phyloP scores from a whole-genome alignment of 139 green algal genomes.

The Chlorella sp. region DNA sequence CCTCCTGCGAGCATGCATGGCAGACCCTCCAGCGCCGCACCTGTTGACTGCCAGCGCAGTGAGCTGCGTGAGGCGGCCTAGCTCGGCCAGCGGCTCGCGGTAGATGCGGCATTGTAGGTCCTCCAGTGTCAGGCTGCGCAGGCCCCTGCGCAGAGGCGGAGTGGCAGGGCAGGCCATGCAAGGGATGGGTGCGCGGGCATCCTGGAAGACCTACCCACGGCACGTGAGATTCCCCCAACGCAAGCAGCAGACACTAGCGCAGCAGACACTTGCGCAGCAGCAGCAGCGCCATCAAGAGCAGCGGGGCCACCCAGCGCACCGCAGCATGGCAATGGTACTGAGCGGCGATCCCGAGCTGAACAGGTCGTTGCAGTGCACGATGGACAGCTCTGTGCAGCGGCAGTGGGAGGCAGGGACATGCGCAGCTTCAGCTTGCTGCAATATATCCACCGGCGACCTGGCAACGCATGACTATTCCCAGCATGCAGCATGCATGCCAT shows the following conservation, averaged over 20 bases:
- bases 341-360: slow-evolving; percentile 41
- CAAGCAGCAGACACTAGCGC: too few relatives aligned
- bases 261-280: background rate
- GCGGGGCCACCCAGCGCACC: background rate
- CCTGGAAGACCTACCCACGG: too few relatives aligned
- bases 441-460: too few relatives aligned
- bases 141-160: background rate
- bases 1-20: too few relatives aligned
- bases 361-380: slow-evolving; percentile 70
- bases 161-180: too few relatives aligned
- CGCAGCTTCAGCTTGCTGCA: too few relatives aligned
- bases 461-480: too few relatives aligned
- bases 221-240: too few relatives aligned
- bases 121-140: slow-evolving; percentile 59
- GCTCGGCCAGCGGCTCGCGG: slow-evolving; percentile 35
- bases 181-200: too few relatives aligned
- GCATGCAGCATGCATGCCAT: too few relatives aligned
- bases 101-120: slow-evolving; percentile 59
- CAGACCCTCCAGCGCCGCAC: too few relatives aligned
- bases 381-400: slow-evolving; percentile 35
- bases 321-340: slow-evolving; percentile 33
- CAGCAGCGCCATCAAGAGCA: background rate
- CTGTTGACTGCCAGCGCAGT: background rate
- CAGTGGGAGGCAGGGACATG: too few relatives aligned
- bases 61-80: slow-evolving; percentile 56